These are phyloP conservation scores for Gloeopeniophorella convolvens DNA, from an alignment of 768 basidiomycete species.

Conservation along the genomic window DNA sequence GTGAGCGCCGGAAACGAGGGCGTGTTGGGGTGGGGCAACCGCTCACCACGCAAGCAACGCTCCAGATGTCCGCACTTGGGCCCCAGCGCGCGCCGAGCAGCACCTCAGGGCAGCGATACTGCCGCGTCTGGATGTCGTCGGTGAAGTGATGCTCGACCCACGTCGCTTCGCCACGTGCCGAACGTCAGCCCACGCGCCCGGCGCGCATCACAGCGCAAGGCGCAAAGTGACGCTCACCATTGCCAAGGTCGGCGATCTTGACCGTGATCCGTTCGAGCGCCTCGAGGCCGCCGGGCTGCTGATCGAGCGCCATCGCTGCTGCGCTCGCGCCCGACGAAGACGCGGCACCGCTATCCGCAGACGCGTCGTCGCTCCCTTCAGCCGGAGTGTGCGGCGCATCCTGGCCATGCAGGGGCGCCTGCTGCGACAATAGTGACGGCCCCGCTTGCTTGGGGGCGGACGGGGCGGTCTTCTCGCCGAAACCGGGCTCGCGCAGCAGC, in stretches of 20 bases:
- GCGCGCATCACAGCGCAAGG: too few species aligned
- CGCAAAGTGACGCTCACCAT: conserved; percentile 48
- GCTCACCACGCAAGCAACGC: conserved; percentile 87
- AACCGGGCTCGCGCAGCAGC: conserved; percentile 36
- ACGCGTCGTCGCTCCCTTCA: conserved; percentile 26
- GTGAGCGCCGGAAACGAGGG: background rate
- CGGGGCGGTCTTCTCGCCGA: conserved; percentile 34
- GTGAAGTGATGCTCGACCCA: conserved; percentile 97
- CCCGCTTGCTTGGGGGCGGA: conserved; percentile 38
- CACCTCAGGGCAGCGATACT: conserved; percentile 96
- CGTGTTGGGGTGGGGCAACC: too few species aligned
- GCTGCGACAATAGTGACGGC: conserved; percentile 70
- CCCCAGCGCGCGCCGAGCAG: conserved; percentile 97
- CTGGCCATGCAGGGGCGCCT: conserved; percentile 37
- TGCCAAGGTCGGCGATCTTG: conserved; percentile 98
- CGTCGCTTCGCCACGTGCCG: conserved; percentile 43
- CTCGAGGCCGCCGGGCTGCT: conserved; percentile 24
- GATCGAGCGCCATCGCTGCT: conserved; percentile 28
- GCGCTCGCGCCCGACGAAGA: conserved; percentile 21
- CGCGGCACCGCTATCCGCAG: conserved; percentile 14
- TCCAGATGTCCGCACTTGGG: conserved; percentile 94
- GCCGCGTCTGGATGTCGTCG: conserved; percentile 96
- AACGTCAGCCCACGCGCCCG: conserved; percentile 2
- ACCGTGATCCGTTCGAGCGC: conserved; percentile 75
- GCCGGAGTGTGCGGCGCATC: conserved; percentile 23